These are phyloP conservation scores for Trichoderma sp. DNA, from an alignment of 2,329 filamentous ascomycete genomes.

Conservation along the genomic window DNA sequence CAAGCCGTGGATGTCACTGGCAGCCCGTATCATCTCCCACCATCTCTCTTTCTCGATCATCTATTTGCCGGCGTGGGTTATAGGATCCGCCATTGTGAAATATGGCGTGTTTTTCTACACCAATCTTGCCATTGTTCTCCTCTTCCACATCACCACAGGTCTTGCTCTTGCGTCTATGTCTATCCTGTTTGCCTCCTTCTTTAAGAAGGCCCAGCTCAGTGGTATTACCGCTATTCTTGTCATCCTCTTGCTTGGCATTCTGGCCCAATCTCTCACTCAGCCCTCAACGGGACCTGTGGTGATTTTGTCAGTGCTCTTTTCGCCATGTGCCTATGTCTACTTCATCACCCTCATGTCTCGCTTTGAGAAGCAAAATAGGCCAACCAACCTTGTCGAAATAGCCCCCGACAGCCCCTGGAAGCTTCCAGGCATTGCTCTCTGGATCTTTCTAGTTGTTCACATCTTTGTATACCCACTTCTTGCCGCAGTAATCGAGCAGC, in stretches of 20 bases:
- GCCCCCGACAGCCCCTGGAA: slow-evolving; percentile 66
- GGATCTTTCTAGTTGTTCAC: slow-evolving; percentile 74
- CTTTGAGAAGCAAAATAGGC: slow-evolving; percentile 62
- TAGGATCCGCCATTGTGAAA: slow-evolving; percentile 65
- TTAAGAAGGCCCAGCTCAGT: slow-evolving; percentile 82
- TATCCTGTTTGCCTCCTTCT: slow-evolving; percentile 77
- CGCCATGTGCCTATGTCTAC: slow-evolving; percentile 84
- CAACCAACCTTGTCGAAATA: slow-evolving; percentile 59
- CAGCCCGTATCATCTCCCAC: slow-evolving; percentile 72
- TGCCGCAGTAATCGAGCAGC: slow-evolving; percentile 70
- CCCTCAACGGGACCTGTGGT: slow-evolving; percentile 63
- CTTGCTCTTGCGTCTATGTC: slow-evolving; percentile 76
- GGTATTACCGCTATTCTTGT: slow-evolving; percentile 75
- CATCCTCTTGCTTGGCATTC: slow-evolving; percentile 72
- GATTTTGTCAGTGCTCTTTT: slow-evolving; percentile 73
- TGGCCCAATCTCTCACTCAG: slow-evolving; percentile 71
- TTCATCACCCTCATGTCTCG: slow-evolving; percentile 74
- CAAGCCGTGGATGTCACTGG: slow-evolving; percentile 72
- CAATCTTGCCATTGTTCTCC: slow-evolving; percentile 62
- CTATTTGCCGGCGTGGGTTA: slow-evolving; percentile 79
- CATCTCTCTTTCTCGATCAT: slow-evolving; percentile 78
- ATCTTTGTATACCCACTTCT: slow-evolving; percentile 75
- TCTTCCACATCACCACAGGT: slow-evolving; percentile 75
- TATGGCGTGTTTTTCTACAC: slow-evolving; percentile 64
- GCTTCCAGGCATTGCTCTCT: slow-evolving; percentile 72